Evolutionary conservation across 2,329 filamentous ascomycete species (phyloP).

Genomic region (Microcyclospora pomicola): DNA sequence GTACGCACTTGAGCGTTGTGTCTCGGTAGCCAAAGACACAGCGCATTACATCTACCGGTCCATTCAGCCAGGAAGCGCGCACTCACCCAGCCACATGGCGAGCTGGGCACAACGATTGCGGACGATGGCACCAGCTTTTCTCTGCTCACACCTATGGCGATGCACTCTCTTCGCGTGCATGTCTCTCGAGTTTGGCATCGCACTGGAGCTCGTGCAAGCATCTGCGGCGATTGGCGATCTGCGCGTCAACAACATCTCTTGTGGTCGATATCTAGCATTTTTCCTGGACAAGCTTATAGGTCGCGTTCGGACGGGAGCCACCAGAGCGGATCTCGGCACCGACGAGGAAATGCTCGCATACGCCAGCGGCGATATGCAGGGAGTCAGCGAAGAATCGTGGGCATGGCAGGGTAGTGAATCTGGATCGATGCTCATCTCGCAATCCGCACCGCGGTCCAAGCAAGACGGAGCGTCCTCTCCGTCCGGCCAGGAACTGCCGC

Average conservation of each 20-base stretch:
- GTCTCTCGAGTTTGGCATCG: slow-evolving; percentile 56
- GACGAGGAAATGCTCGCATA: slow-evolving; percentile 88
- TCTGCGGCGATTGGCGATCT: slow-evolving; percentile 56
- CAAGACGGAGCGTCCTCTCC: slow-evolving; percentile 4
- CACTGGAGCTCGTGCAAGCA: slow-evolving; percentile 58
- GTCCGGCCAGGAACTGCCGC: slow-evolving; percentile 10
- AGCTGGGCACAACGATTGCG: slow-evolving; percentile 45
- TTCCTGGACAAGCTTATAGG: slow-evolving; percentile 58
- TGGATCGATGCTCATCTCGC: slow-evolving; percentile 8
- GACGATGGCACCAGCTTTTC: slow-evolving; percentile 56
- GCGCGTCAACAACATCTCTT: slow-evolving; percentile 60
- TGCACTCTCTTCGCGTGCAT: slow-evolving; percentile 70
- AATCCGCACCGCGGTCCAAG: not conserved
- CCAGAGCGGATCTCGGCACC: slow-evolving; percentile 34
- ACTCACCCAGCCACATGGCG: slow-evolving; percentile 21
- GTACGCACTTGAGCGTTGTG: slow-evolving; percentile 65
- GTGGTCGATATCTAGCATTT: slow-evolving; percentile 69
- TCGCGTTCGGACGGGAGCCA: slow-evolving; percentile 32
- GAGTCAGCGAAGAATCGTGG: slow-evolving; percentile 64
- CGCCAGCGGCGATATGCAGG: slow-evolving; percentile 74
- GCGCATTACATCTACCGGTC: slow-evolving; percentile 59
- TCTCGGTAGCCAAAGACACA: slow-evolving; percentile 62
- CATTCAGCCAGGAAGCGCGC: slow-evolving; percentile 29
- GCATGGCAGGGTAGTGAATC: slow-evolving; percentile 51
- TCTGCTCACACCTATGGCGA: slow-evolving; percentile 77